Percentiles rank a stretch among this genome's conserved stretches.
Conservation (phyloP, 192 early-diverging fungal species). For the Neocallimastix lanati region DNA sequence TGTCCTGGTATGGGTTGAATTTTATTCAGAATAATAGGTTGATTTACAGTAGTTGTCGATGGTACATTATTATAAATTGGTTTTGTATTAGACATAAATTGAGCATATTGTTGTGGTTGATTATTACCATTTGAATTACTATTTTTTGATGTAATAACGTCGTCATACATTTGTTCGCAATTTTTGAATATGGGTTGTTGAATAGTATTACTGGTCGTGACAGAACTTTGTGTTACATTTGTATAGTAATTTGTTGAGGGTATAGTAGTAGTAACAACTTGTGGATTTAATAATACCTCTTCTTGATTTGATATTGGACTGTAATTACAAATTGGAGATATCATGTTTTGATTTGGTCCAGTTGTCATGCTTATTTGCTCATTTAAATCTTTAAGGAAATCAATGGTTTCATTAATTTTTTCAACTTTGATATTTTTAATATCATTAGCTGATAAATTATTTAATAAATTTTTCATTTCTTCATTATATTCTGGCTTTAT, state of each 20-base stretch:
- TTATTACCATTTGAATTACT: too few relatives aligned
- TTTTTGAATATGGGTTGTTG: neutral
- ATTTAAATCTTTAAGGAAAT: neutral
- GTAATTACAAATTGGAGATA: neutral
- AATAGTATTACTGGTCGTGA: neutral
- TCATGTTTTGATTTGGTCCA: neutral
- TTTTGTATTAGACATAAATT: too few relatives aligned
- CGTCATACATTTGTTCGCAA: neutral
- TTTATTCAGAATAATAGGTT: neutral
- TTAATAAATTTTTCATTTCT: neutral
- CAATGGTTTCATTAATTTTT: neutral
- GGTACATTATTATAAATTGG: too few relatives aligned
- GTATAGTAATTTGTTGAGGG: neutral
- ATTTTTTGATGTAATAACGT: neutral
- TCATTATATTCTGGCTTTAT: neutral
- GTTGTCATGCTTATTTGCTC: neutral
- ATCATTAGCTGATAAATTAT: neutral
- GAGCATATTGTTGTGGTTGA: too few relatives aligned
- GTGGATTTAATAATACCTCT: neutral
- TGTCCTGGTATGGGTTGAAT: neutral
- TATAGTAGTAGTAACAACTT: neutral
- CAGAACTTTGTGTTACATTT: neutral
- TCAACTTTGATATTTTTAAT: neutral
- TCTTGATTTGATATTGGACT: neutral
- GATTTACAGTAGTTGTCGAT: neutral